A percentile compares a stretch with the other conserved stretches of the same genome.
phyloP scores from a whole-genome alignment of 805 yeast genomes.

The Ogataea parapolymorpha region DNA sequence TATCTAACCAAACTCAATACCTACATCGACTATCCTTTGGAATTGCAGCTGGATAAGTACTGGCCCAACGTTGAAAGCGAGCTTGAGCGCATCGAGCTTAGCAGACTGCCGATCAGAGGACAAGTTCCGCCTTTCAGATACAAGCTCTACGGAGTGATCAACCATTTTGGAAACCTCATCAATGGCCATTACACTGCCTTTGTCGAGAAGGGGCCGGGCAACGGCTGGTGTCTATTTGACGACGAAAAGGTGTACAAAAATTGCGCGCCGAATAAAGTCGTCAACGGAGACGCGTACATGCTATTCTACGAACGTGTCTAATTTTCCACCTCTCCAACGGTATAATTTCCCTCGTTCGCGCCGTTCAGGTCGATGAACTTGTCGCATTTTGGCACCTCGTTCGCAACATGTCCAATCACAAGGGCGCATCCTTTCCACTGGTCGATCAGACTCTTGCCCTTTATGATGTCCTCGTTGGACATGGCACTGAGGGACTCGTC shows the following conservation, averaged over 20 bases:
- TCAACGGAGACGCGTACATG: constrained; percentile 78
- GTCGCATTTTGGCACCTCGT: constrained; percentile 76
- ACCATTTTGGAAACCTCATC: constrained; percentile 76
- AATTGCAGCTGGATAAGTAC: constrained; percentile 53
- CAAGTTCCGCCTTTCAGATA: constrained; percentile 81
- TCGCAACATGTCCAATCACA: constrained; percentile 76
- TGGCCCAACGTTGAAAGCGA: constrained; percentile 57
- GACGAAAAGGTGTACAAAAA: constrained; percentile 64
- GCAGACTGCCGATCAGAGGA: constrained; percentile 59
- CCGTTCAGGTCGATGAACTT: constrained; percentile 39
- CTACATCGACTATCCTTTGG: constrained; percentile 64
- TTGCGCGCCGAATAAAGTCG: constrained; percentile 48
- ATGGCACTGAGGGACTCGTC: constrained; percentile 95
- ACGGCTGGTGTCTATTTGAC: constrained; percentile 81
- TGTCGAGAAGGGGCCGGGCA: constrained; percentile 56
- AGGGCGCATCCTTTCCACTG: constrained; percentile 69
- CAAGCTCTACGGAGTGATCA: constrained; percentile 73
- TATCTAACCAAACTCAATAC: constrained; percentile 57
- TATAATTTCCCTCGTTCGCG: constrained; percentile 31
- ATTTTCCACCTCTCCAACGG: constrained; percentile 24
- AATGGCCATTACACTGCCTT: constrained; percentile 90
- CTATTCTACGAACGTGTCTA: constrained; percentile 61
- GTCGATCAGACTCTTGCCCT: constrained; percentile 51
- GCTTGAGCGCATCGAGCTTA: constrained; percentile 42
- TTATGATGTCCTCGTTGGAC: constrained; percentile 59